A percentile compares a stretch with the other conserved stretches of the same genome.
Evolutionary conservation across 768 basidiomycete genomes (phyloP).

Genomic region (Tylopilus sp.): DNA sequence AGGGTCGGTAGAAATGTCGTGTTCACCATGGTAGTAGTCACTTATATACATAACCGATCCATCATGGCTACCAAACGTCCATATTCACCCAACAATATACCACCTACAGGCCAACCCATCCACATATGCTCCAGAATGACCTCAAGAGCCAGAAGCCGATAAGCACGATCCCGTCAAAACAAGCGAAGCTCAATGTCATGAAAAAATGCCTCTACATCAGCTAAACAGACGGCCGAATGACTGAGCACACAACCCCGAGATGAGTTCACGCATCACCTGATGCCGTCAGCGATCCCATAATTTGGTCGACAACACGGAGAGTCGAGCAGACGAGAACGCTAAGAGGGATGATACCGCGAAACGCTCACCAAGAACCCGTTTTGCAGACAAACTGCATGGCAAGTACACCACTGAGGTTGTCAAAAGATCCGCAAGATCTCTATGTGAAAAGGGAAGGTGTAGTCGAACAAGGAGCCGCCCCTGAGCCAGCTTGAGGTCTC

Average conservation of each 20-base stretch:
- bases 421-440: slow-evolving; percentile 38
- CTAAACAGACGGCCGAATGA: slow-evolving; percentile 46
- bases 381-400: slow-evolving; percentile 43
- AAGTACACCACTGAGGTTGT: slow-evolving; percentile 35
- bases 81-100: slow-evolving; percentile 45
- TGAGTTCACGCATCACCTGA: slow-evolving; percentile 55
- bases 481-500: slow-evolving; percentile 13
- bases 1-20: slow-evolving; percentile 50
- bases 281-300: slow-evolving; percentile 69
- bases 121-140: slow-evolving; percentile 47
- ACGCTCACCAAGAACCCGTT: slow-evolving; percentile 39
- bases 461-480: slow-evolving; percentile 38
- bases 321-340: slow-evolving; percentile 64
- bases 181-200: slow-evolving; percentile 47
- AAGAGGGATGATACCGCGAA: slow-evolving; percentile 43
- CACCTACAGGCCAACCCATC: slow-evolving; percentile 46
- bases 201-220: slow-evolving; percentile 46
- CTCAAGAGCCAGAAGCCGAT: slow-evolving; percentile 55
- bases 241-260: slow-evolving; percentile 46
- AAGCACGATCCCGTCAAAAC: slow-evolving; percentile 23
- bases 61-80: slow-evolving; percentile 37
- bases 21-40: slow-evolving; percentile 15
- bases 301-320: slow-evolving; percentile 50
- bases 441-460: slow-evolving; percentile 29
- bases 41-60: slow-evolving; percentile 5